Evolutionary conservation across 2,329 filamentous ascomycete species (phyloP).

Genomic region (Leptographium galeiforme): DNA sequence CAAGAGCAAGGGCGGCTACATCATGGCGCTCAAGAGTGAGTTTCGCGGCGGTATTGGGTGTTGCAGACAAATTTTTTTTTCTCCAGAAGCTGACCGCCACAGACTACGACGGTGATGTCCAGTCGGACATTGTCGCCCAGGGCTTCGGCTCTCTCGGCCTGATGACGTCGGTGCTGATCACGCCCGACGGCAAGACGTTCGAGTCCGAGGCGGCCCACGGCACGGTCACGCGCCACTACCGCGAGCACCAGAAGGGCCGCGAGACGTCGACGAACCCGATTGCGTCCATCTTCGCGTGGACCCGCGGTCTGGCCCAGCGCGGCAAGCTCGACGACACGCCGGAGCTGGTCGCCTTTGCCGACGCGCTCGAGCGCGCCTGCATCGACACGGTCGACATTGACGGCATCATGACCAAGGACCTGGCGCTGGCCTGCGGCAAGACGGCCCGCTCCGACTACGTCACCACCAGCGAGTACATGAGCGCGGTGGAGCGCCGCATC

Average conservation of each 20-base stretch:
- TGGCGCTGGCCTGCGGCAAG: constrained; percentile 89
- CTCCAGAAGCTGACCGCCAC: background rate
- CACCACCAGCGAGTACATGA: constrained; percentile 82
- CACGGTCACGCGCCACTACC: constrained; percentile 95
- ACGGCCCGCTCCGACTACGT: constrained; percentile 75
- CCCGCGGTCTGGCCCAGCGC: constrained; percentile 81
- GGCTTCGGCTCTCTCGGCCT: constrained; percentile 95
- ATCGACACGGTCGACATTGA: constrained; percentile 88
- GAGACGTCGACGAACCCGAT: constrained; percentile 98
- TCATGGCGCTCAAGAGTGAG: constrained; percentile 96
- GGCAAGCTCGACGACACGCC: constrained; percentile 89
- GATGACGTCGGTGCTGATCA: constrained; percentile 96
- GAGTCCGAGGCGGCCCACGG: constrained; percentile 97
- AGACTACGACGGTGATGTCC: constrained; percentile 97
- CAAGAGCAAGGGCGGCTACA: constrained; percentile 91
- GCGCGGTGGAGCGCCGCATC: constrained; percentile 82
- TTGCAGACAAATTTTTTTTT: too few species aligned
- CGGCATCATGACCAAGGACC: constrained; percentile 97
- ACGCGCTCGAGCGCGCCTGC: constrained; percentile 84
- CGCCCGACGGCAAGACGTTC: constrained; percentile 91
- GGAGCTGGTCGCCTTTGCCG: constrained; percentile 80
- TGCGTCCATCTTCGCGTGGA: constrained; percentile 98
- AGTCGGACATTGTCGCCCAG: constrained; percentile 96
- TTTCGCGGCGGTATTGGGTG: too few species aligned
- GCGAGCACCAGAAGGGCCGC: constrained; percentile 94